phyloP scores from a whole-genome alignment of 2,329 filamentous ascomycete species.

The Elsinoe ampelina region DNA sequence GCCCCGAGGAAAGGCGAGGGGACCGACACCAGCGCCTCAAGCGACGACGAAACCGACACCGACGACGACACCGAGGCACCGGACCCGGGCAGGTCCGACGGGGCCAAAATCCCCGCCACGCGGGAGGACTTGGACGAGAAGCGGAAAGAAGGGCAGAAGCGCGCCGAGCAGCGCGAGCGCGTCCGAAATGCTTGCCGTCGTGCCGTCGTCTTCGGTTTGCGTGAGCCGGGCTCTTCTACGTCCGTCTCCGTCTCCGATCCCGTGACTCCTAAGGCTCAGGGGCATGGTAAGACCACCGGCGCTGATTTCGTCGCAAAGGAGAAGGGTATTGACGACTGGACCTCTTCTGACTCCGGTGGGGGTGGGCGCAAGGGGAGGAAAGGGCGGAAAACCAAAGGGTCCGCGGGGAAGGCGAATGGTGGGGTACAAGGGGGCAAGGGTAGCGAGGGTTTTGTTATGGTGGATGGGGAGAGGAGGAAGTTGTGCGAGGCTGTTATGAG shows the following conservation, averaged over 20 bases:
- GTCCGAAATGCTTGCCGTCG: constrained; percentile 55
- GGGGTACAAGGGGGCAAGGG: background rate
- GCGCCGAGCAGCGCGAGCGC: constrained; percentile 46
- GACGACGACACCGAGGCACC: constrained; percentile 44
- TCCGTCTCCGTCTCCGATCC: constrained; percentile 14
- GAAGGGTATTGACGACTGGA: background rate
- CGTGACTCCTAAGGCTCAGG: constrained; percentile 18
- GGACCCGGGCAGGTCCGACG: too few relatives aligned
- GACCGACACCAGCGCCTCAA: constrained; percentile 12
- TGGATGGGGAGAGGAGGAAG: constrained; percentile 22
- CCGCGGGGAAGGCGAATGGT: constrained; percentile 5
- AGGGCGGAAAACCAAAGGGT: constrained; percentile 19
- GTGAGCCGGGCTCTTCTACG: constrained; percentile 19
- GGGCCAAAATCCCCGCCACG: constrained; percentile 43
- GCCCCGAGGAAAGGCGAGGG: background rate
- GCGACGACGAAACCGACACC: constrained; percentile 15
- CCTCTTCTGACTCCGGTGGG: background rate
- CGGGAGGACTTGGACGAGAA: constrained; percentile 41
- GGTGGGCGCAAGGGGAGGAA: constrained; percentile 17
- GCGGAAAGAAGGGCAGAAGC: constrained; percentile 40
- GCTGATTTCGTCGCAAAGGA: background rate
- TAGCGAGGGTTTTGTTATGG: background rate
- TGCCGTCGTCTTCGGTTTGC: constrained; percentile 48
- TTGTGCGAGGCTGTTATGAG: constrained; percentile 53
- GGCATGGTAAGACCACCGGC: background rate